Conservation (phyloP, 78 protist species). For the Fonticula alba region DNA sequence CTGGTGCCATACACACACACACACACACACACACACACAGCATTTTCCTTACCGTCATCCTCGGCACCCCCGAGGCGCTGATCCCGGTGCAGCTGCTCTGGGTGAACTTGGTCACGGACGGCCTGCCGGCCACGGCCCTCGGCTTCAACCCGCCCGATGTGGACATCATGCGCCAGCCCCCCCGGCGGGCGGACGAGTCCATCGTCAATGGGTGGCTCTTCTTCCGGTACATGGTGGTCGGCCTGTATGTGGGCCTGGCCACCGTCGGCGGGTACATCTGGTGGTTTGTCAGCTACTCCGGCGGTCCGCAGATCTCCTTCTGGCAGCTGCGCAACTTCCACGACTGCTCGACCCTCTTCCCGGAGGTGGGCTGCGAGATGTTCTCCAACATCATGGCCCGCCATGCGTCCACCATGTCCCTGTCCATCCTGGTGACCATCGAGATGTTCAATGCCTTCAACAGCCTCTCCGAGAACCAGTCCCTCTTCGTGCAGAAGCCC, state of each 20-base stretch:
- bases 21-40: conserved; percentile 9
- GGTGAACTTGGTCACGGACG: conserved; percentile 77
- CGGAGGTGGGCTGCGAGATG: not conserved
- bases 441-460: conserved; percentile 59
- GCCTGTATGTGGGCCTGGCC: conserved; percentile 35
- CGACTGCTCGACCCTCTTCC: not conserved
- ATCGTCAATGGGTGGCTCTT: conserved; percentile 31
- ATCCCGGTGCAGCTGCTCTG: conserved; percentile 55
- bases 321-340: not conserved
- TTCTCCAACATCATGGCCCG: not conserved
- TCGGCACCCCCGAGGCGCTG: conserved; percentile 69
- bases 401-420: conserved; percentile 28
- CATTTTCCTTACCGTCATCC: conserved; percentile 2
- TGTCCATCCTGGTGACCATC: conserved; percentile 40
- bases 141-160: conserved; percentile 58
- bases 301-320: conserved; percentile 11
- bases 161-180: conserved; percentile 66
- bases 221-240: conserved; percentile 32
- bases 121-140: conserved; percentile 66
- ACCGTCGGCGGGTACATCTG: conserved; percentile 14
- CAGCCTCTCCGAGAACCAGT: conserved; percentile 27
- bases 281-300: conserved; percentile 16
- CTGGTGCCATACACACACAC: conserved; percentile 52
- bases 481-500: conserved; percentile 18
- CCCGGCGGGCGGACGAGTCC: conserved; percentile 45